Conservation (phyloP, 2,329 filamentous ascomycete genomes). For the Boeremia lycopersici region DNA sequence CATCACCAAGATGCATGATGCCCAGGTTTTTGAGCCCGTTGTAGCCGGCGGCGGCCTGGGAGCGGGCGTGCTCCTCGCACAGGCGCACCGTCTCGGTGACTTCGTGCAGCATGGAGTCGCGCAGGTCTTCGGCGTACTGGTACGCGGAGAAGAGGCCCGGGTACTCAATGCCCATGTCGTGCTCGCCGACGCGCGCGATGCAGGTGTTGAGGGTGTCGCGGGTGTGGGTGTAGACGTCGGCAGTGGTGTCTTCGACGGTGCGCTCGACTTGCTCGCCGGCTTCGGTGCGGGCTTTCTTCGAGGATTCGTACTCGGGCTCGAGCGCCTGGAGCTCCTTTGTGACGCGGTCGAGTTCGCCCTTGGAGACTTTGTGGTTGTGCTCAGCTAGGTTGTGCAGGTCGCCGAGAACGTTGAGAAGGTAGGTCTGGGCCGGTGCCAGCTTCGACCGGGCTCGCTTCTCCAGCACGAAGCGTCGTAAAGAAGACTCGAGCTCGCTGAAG, state of each 20-base stretch:
- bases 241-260: conserved; percentile 83
- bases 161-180: conserved; percentile 81
- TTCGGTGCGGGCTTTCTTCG: conserved; percentile 77
- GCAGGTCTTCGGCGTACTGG: conserved; percentile 91
- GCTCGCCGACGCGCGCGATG: conserved; percentile 77
- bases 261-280: conserved; percentile 81
- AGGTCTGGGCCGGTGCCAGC: conserved; percentile 92
- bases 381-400: conserved; percentile 82
- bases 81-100: conserved; percentile 77
- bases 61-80: conserved; percentile 86
- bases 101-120: conserved; percentile 87
- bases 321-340: conserved; percentile 79
- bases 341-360: conserved; percentile 83
- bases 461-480: conserved; percentile 87
- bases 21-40: conserved; percentile 88
- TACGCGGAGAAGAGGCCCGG: conserved; percentile 85
- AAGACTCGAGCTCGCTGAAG: conserved; percentile 87
- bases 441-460: conserved; percentile 96
- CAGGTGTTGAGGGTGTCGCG: conserved; percentile 75
- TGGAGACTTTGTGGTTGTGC: conserved; percentile 86
- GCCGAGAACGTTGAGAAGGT: conserved; percentile 88
- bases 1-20: conserved; percentile 83
- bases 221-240: conserved; percentile 84
- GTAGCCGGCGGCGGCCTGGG: conserved; percentile 78
- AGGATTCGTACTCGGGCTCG: conserved; percentile 83